These are phyloP conservation scores for Monascus purpureus DNA, from an alignment of 495 filamentous ascomycete genomes.

Conservation along the genomic window DNA sequence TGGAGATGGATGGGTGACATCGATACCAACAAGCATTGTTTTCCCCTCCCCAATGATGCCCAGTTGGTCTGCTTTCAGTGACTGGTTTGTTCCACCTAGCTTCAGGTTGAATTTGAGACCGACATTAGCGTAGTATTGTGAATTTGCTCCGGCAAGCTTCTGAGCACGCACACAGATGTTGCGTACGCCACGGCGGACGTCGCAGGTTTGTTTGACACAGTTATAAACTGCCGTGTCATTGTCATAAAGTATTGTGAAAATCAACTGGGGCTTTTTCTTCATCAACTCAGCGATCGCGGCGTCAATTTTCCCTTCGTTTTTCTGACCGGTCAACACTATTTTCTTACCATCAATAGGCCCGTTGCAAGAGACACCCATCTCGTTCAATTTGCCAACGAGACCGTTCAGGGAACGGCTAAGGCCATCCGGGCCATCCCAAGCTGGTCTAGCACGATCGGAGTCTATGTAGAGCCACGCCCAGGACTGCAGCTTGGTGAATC, in stretches of 20 bases:
- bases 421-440: slow-evolving; percentile 3
- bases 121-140: slow-evolving; percentile 58
- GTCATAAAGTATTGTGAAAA: slow-evolving; percentile 49
- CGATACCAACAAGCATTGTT: slow-evolving; percentile 78
- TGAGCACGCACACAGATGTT: slow-evolving; percentile 45
- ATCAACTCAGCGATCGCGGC: slow-evolving; percentile 17
- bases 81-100: slow-evolving; percentile 66
- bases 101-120: slow-evolving; percentile 80
- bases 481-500: slow-evolving; percentile 11
- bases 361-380: slow-evolving; percentile 15
- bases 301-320: slow-evolving; percentile 11
- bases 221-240: slow-evolving; percentile 44
- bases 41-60: slow-evolving; percentile 45
- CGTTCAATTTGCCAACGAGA: slow-evolving; percentile 11
- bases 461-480: slow-evolving; percentile 26
- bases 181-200: slow-evolving; percentile 47
- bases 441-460: background rate
- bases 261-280: slow-evolving; percentile 24
- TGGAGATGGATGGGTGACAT: slow-evolving; percentile 81
- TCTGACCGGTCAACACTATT: slow-evolving; percentile 4
- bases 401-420: slow-evolving; percentile 4
- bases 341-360: slow-evolving; percentile 5
- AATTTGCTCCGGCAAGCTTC: slow-evolving; percentile 31
- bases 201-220: slow-evolving; percentile 51
- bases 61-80: slow-evolving; percentile 32